Percentiles rank a stretch among this genome's conserved stretches.
Evolutionary conservation across 2,329 filamentous ascomycete species (phyloP).

Genomic region (Paramyrothecium roridum): DNA sequence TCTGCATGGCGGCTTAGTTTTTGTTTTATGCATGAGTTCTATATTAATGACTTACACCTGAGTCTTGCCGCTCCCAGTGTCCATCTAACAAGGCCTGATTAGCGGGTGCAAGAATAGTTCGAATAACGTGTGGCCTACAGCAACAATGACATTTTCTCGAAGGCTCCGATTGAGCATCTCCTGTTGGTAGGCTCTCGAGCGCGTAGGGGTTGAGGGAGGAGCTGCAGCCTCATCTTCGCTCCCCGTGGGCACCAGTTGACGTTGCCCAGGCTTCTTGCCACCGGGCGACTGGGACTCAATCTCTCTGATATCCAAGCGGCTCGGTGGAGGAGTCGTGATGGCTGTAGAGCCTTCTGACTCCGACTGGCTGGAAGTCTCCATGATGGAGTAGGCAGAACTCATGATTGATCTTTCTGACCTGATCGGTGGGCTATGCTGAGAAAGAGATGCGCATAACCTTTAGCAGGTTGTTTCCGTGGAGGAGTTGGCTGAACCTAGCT

Average conservation of each 20-base stretch:
- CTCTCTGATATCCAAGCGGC: neutral
- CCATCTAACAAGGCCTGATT: constrained; percentile 55
- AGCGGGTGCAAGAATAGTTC: neutral
- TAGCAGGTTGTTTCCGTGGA: too few species aligned
- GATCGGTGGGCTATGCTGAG: too few species aligned
- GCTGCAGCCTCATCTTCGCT: neutral
- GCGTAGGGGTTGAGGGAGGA: constrained; percentile 21
- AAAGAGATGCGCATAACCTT: too few species aligned
- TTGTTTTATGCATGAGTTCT: constrained; percentile 8
- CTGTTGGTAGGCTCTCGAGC: constrained; percentile 62
- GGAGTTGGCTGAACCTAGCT: too few species aligned
- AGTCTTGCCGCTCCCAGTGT: constrained; percentile 77
- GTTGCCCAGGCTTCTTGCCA: too few species aligned
- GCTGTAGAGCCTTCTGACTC: too few species aligned
- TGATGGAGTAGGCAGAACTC: too few species aligned
- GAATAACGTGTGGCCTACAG: constrained; percentile 48
- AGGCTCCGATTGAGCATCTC: constrained; percentile 75
- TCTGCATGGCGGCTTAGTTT: constrained; percentile 31
- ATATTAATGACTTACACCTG: constrained; percentile 59
- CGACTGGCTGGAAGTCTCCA: too few species aligned
- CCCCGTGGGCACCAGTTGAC: too few species aligned
- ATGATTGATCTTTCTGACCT: too few species aligned
- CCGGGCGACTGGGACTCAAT: neutral
- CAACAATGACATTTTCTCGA: constrained; percentile 67
- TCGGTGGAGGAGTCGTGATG: too few species aligned